Evolutionary conservation across 164 flowering plant species (phyloP).

Genomic region (Vitis riparia): DNA sequence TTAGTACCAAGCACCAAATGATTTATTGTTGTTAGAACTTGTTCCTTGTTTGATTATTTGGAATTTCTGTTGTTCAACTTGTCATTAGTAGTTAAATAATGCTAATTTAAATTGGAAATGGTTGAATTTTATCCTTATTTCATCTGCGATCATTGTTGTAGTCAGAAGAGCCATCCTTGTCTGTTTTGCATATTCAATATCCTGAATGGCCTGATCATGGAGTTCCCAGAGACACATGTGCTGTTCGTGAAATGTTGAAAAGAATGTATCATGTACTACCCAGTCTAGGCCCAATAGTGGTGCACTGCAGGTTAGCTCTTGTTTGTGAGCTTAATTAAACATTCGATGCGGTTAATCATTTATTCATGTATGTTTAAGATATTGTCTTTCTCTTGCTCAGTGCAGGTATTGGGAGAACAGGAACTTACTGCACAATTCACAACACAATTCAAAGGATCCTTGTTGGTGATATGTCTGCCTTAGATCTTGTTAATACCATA

Average conservation of each 20-base stretch:
- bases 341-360: background rate
- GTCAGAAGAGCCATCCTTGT: constrained; percentile 69
- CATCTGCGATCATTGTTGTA: constrained; percentile 24
- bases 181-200: constrained; percentile 84
- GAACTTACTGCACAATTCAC: constrained; percentile 83
- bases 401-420: constrained; percentile 99
- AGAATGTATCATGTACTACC: constrained; percentile 57
- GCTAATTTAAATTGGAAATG: background rate
- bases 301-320: constrained; percentile 89
- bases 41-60: background rate
- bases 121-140: background rate
- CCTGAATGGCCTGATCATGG: constrained; percentile 99
- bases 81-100: background rate
- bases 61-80: background rate
- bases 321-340: background rate
- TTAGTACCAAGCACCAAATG: background rate
- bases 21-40: background rate
- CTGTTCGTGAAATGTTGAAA: constrained; percentile 83
- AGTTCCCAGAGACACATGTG: constrained; percentile 69
- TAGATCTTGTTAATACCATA: constrained; percentile 69
- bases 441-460: constrained; percentile 91
- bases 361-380: constrained; percentile 19
- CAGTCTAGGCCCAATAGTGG: constrained; percentile 82
- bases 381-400: constrained; percentile 40
- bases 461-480: constrained; percentile 84